Base-by-base conservation (phyloP, 2,329 filamentous ascomycete genomes). In the Fusarium haematococcum region DNA sequence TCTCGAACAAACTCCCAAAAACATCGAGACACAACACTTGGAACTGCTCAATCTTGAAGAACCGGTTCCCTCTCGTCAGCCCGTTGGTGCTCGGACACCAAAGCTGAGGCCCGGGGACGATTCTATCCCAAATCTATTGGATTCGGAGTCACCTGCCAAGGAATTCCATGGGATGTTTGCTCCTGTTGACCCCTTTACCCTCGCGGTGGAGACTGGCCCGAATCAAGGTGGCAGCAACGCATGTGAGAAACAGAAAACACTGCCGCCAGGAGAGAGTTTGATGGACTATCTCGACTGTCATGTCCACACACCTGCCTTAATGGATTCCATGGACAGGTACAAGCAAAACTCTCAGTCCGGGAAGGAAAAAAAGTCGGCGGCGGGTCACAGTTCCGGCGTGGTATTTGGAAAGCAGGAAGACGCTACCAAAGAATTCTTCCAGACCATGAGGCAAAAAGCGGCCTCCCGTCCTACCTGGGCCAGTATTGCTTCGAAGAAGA, bases 391-490 rank as follows among this genome's bases (percentile, higher is more conserved):
- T 39, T 23, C 71, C 4, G 60, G 62, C 11, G 54, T 67, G n/a
- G 16, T 50, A 5, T 77, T 79, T 35, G 52, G 67, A 16, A 71
- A 74, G 32, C 25, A 13, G 14, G 57, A 57, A 2, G 67, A 69
- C 5, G 56, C 30, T 2, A 43, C 54, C 14, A 79, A 57, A 33
- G 43, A 64, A 5, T 11, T 76, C 6, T 73, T 65, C 27, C 35
- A 62, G 16, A 79, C 76, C 6, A 79, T 81, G 79, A 57, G 57
- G 9, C 79, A 81, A 48, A 60, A 71, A 35, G 69, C 69, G 14
- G 43, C 64, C 5, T 39, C 58, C n/a, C 27, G 27, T 4, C 23
- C 32, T 7, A 67, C 58, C 11, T 74, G 75, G 70, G 70, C 70
- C 2, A 43, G 18, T 13, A n/a, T 76, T 18, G 64, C 61, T 6